phyloP scores from a whole-genome alignment of 768 basidiomycete genomes.

The Coprinellus micaceus region DNA sequence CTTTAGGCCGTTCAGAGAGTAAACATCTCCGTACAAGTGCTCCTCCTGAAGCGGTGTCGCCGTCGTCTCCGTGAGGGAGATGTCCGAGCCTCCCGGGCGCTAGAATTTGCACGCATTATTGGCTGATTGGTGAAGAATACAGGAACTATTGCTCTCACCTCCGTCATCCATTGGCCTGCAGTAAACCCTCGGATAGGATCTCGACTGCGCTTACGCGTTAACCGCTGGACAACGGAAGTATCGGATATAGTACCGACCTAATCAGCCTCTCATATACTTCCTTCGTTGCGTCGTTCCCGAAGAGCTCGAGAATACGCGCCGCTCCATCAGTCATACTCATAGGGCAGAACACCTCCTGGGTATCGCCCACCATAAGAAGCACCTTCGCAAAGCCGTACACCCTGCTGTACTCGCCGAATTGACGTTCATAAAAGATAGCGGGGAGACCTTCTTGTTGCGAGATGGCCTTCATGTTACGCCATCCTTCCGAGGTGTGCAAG shows the following conservation, averaged over 20 bases:
- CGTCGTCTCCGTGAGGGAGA: conserved; percentile 68
- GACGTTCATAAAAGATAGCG: conserved; percentile 65
- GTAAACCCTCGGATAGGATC: conserved; percentile 61
- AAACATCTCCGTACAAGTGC: conserved; percentile 45
- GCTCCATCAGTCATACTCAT: conserved; percentile 78
- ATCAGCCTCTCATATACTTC: conserved; percentile 55
- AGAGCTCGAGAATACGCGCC: conserved; percentile 67
- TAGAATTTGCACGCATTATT: conserved; percentile 31
- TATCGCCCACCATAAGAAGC: conserved; percentile 58
- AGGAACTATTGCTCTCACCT: conserved; percentile 35
- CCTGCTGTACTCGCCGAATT: conserved; percentile 57
- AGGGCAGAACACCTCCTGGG: conserved; percentile 69
- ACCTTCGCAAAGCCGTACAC: conserved; percentile 64
- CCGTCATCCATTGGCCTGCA: conserved; percentile 85
- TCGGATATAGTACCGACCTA: conserved; percentile 39
- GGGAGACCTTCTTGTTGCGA: conserved; percentile 63
- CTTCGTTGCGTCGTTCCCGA: conserved; percentile 61
- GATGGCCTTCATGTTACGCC: conserved; percentile 62
- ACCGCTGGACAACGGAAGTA: background rate
- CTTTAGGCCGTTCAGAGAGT: conserved; percentile 67
- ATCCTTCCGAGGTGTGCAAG: conserved; percentile 69
- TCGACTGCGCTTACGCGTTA: conserved; percentile 41
- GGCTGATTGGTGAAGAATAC: conserved; percentile 31
- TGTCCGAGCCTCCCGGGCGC: conserved; percentile 73
- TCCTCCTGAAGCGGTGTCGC: conserved; percentile 38